Conservation (phyloP, 768 basidiomycete genomes). For the Cystobasidium ongulense region DNA sequence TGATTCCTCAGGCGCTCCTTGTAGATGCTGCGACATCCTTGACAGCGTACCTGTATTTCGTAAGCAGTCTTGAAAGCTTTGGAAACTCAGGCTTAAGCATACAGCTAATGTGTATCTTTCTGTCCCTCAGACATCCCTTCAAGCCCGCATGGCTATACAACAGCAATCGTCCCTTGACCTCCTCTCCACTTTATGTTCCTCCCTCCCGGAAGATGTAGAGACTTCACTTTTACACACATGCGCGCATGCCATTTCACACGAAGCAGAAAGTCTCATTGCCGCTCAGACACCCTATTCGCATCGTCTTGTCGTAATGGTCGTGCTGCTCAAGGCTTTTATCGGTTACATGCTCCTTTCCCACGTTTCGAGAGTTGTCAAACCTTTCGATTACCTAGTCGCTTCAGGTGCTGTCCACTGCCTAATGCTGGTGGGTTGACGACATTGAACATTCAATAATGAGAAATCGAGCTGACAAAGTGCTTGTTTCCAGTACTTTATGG, state of each 20-base stretch:
- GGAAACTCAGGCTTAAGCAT: background rate
- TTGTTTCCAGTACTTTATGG: slow-evolving; percentile 12
- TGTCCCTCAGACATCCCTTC: slow-evolving; percentile 16
- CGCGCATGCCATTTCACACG: slow-evolving; percentile 9
- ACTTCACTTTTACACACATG: background rate
- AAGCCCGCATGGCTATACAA: slow-evolving; percentile 29
- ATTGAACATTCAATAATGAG: background rate
- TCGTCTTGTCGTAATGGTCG: background rate
- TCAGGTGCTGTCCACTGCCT: slow-evolving; percentile 27
- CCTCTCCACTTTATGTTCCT: slow-evolving; percentile 3
- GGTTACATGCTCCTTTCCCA: background rate
- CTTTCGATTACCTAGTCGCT: slow-evolving; percentile 30
- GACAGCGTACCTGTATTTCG: slow-evolving; percentile 27
- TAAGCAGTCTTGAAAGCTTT: background rate
- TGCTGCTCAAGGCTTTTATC: slow-evolving; percentile 15
- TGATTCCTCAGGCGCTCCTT: slow-evolving; percentile 26
- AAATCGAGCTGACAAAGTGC: background rate
- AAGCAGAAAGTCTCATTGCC: background rate
- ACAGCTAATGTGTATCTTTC: background rate
- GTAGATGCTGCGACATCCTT: slow-evolving; percentile 29
- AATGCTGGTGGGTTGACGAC: slow-evolving; percentile 5
- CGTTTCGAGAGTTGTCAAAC: background rate
- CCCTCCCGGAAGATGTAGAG: slow-evolving; percentile 4
- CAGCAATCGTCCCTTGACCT: slow-evolving; percentile 4
- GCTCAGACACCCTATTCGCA: background rate